Evolutionary conservation across 2,329 filamentous ascomycete species (phyloP), one percentile per base, ranked within the genome.

Genomic region (Arachnomyces sp.): DNA sequence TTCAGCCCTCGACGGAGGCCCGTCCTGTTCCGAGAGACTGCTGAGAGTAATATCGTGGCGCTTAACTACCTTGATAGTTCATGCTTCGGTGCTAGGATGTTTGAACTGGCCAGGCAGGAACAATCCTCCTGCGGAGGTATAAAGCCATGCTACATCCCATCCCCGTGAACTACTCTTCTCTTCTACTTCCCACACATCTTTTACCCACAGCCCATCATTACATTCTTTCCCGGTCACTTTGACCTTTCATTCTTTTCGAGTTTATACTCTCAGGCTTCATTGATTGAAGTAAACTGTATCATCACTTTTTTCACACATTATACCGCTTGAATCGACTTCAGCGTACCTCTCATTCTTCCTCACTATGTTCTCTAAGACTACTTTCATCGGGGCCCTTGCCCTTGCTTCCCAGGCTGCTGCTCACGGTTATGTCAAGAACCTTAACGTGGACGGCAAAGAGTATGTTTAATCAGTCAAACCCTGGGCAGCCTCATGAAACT

Each of bases 371-470:
- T 25, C 21, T 9, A 28, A 2, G 33, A 28, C n/a, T 32, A 5
- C 13, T 11, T 14, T 42, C 14, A 3, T 38, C 9, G 30, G 34
- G 11, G 35, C 30, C 28, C 48, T 64, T 18, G 54, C 50, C 35
- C 59, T 62, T 31, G 51, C 60, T 45, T 55, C 60, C 35, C 49
- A 61, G 42, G 63, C 61, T 35, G 56, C 60, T 42, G 64, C 59
- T 34, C 64, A 67, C 46, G 64, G 64, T 38, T 61, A 53, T 34
- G 62, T 67, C 17, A 46, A 49, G 7, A 59, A 56, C 42, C 57
- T 60, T 39, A 50, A 64, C 33, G 54, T 60, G 37, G 61, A 60
- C 33, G 60, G 59, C 31, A 45, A 48, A 28, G 62, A 60, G 57
- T 61, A 54, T 32, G 48, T 36, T 7, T 28, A 28, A 30, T 9